Evolutionary conservation across 1,139 yeast species (phyloP).

Genomic region (Scheffersomyces lignicola): DNA sequence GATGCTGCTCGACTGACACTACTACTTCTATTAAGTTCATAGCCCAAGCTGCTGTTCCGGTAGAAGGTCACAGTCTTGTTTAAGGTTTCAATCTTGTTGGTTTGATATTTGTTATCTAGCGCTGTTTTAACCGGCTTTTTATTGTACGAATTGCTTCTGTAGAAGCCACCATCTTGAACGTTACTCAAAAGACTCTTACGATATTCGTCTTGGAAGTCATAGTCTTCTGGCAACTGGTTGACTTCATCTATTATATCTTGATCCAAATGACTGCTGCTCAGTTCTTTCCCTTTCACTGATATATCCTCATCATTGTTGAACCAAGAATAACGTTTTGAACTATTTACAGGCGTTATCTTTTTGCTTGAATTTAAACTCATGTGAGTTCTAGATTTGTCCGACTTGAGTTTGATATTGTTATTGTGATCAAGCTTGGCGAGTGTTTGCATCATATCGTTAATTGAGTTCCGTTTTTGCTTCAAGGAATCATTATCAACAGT

Average conservation of each 20-base stretch:
- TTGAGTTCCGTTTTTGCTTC: conserved; percentile 22
- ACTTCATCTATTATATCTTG: conserved; percentile 52
- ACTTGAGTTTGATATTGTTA: background rate
- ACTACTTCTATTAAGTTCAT: conserved; percentile 15
- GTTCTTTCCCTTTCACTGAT: conserved; percentile 14
- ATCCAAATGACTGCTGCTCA: conserved; percentile 21
- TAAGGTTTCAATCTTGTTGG: conserved; percentile 50
- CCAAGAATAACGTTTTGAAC: conserved; percentile 34
- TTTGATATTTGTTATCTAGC: conserved; percentile 21
- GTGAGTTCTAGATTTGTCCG: background rate
- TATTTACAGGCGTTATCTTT: background rate
- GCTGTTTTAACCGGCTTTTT: conserved; percentile 36
- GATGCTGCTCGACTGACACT: conserved; percentile 32
- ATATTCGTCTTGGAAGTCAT: conserved; percentile 45
- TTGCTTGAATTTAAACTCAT: background rate
- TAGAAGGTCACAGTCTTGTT: conserved; percentile 62
- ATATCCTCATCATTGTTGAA: conserved; percentile 32
- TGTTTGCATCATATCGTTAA: conserved; percentile 26
- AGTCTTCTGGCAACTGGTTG: conserved; percentile 61
- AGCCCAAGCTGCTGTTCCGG: conserved; percentile 12
- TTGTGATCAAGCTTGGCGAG: conserved; percentile 16
- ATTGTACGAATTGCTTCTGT: conserved; percentile 38
- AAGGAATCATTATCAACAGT: background rate
- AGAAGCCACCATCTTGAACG: conserved; percentile 12
- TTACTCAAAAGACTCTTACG: conserved; percentile 6